phyloP scores from a whole-genome alignment of 2,329 filamentous ascomycete genomes.

The Pyrenochaeta sp. region DNA sequence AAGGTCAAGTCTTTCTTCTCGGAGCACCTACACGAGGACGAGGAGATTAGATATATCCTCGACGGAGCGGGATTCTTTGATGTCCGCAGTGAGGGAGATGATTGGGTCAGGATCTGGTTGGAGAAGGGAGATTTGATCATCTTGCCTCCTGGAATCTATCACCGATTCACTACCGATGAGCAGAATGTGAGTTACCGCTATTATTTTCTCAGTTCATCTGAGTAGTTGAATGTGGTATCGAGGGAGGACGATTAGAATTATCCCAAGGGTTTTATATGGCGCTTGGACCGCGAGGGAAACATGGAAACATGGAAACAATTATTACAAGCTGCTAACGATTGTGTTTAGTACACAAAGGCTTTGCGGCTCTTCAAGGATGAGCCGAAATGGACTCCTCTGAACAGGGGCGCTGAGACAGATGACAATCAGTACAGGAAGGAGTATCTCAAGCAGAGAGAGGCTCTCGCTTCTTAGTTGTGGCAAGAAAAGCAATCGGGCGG shows the following conservation, averaged over 20 bases:
- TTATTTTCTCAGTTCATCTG: no score
- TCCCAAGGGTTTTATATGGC: no score
- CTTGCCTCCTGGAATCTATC: conserved; percentile 92
- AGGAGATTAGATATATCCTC: conserved; percentile 95
- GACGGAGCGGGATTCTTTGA: conserved; percentile 93
- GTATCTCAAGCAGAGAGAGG: conserved; percentile 64
- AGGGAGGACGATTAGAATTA: no score
- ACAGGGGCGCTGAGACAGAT: conserved; percentile 80
- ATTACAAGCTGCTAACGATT: conserved; percentile 31
- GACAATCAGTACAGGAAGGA: conserved; percentile 77
- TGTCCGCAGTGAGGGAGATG: conserved; percentile 80
- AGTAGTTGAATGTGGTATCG: background rate
- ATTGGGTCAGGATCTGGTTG: conserved; percentile 86
- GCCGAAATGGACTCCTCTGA: conserved; percentile 96
- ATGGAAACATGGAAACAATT: conserved; percentile 1
- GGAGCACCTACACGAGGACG: conserved; percentile 97
- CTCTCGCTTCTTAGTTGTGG: conserved; percentile 21
- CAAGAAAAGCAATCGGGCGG: no score
- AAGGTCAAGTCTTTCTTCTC: conserved; percentile 95
- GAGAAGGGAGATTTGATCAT: conserved; percentile 92
- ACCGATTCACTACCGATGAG: conserved; percentile 94
- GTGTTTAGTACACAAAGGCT: conserved; percentile 82
- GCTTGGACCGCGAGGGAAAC: no score
- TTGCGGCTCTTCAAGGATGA: conserved; percentile 98
- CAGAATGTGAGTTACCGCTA: conserved; percentile 80